A percentile compares a stretch with the other conserved stretches of the same genome.
Conservation (phyloP, 495 filamentous ascomycete species). For the Hypoxylon lienhwacheense region DNA sequence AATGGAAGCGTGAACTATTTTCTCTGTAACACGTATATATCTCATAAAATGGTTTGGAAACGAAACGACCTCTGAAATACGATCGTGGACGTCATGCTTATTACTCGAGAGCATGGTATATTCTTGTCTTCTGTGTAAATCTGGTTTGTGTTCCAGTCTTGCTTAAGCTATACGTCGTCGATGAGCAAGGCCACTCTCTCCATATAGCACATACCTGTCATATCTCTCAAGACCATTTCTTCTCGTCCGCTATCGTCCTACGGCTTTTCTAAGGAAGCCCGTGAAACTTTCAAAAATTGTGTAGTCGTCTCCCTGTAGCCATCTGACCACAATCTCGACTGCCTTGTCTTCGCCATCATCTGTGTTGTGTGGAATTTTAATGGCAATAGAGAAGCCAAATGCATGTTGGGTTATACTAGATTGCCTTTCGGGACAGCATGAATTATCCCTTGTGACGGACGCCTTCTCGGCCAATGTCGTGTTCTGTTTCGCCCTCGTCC, state of each 20-base stretch:
- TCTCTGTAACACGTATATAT: too few relatives aligned
- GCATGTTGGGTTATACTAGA: slow-evolving; percentile 17
- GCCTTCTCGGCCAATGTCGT: slow-evolving; percentile 36
- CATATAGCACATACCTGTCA: too few relatives aligned
- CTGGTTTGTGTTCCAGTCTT: too few relatives aligned
- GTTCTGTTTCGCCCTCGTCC: slow-evolving; percentile 48
- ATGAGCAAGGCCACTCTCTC: too few relatives aligned
- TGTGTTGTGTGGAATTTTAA: slow-evolving; percentile 5
- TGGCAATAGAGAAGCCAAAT: slow-evolving; percentile 52
- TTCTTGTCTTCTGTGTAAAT: too few relatives aligned
- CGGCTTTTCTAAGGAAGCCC: slow-evolving; percentile 64
- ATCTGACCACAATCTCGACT: slow-evolving; percentile 61
- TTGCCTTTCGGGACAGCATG: not conserved
- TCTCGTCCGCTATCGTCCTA: not conserved
- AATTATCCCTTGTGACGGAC: not conserved
- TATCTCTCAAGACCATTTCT: too few relatives aligned
- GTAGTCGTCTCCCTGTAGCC: slow-evolving; percentile 74
- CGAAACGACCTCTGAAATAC: too few relatives aligned
- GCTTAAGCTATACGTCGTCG: too few relatives aligned
- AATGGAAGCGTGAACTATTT: too few relatives aligned
- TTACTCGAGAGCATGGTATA: too few relatives aligned
- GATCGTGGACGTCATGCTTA: too few relatives aligned
- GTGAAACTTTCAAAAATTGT: slow-evolving; percentile 87
- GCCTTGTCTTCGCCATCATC: slow-evolving; percentile 20
- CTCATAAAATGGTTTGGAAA: too few relatives aligned